Conservation (phyloP, 2,329 filamentous ascomycete genomes). For the Fusarium xylarioides region DNA sequence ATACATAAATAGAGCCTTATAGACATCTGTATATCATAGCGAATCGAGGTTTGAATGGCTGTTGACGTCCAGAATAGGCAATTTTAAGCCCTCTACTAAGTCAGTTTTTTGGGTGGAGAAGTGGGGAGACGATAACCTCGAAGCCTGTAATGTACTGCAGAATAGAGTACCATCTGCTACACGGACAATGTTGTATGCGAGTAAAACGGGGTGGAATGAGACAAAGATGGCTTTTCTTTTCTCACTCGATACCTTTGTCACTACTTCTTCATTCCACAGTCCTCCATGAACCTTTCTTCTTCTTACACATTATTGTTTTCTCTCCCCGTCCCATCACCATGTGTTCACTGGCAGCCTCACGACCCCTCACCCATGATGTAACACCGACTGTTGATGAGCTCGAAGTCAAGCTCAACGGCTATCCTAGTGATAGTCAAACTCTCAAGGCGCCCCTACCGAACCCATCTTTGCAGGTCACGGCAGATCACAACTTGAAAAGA, state of each 20-base stretch:
- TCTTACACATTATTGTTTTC: neutral
- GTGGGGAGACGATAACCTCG: neutral
- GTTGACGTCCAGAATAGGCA: slow-evolving; percentile 2
- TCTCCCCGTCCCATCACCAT: slow-evolving; percentile 2
- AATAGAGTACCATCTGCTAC: neutral
- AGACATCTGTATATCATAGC: neutral
- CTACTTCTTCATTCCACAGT: neutral
- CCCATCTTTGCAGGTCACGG: slow-evolving; percentile 57
- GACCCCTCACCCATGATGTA: slow-evolving; percentile 17
- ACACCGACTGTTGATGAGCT: slow-evolving; percentile 15
- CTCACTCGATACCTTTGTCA: neutral
- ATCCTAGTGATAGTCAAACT: slow-evolving; percentile 5
- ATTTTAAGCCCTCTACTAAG: neutral
- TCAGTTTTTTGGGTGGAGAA: neutral
- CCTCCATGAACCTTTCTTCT: neutral
- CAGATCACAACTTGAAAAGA: slow-evolving; percentile 66
- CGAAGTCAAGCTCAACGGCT: slow-evolving; percentile 28
- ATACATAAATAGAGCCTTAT: neutral
- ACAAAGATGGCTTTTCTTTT: neutral
- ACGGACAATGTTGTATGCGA: neutral
- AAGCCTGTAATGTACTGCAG: neutral
- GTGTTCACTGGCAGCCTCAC: slow-evolving; percentile 34
- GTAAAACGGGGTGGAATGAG: neutral
- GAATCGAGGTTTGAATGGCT: neutral
- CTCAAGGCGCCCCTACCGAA: slow-evolving; percentile 46